Percentiles rank a stretch among this genome's conserved stretches.
phyloP scores from a whole-genome alignment of 2,329 filamentous ascomycete species.

The Ambrosiella beaveri region DNA sequence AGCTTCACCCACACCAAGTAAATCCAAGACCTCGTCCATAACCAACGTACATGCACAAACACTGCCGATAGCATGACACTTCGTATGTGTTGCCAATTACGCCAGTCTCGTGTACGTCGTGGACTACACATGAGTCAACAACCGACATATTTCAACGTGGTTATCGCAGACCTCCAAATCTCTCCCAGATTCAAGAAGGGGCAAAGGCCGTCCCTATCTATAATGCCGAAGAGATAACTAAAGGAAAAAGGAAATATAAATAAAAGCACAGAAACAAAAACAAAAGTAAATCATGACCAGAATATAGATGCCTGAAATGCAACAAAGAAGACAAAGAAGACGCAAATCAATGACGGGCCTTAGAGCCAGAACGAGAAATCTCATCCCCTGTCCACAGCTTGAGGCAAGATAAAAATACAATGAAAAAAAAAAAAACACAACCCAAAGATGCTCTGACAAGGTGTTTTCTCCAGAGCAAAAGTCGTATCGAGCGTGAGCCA shows the following conservation, averaged over 20 bases:
- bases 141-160: neutral
- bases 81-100: neutral
- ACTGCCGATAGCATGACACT: neutral
- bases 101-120: neutral
- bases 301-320: constrained; percentile 5
- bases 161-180: neutral
- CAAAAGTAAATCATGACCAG: constrained; percentile 7
- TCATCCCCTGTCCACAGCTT: neutral
- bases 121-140: neutral
- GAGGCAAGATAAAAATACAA: constrained; percentile 6
- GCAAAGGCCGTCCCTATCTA: neutral
- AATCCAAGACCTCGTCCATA: neutral
- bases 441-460: neutral
- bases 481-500: neutral
- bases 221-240: constrained; percentile 1
- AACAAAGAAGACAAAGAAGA: constrained; percentile 1
- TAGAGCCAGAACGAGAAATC: neutral
- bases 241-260: neutral
- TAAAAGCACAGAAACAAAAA: constrained; percentile 2
- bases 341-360: neutral
- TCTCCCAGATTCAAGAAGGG: neutral
- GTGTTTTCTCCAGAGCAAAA: neutral
- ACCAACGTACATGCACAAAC: neutral
- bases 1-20: neutral
- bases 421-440: neutral